Evolutionary conservation across 2,329 filamentous ascomycete species (phyloP), one percentile per base, ranked within the genome.

Genomic region (Daldinia sp.): DNA sequence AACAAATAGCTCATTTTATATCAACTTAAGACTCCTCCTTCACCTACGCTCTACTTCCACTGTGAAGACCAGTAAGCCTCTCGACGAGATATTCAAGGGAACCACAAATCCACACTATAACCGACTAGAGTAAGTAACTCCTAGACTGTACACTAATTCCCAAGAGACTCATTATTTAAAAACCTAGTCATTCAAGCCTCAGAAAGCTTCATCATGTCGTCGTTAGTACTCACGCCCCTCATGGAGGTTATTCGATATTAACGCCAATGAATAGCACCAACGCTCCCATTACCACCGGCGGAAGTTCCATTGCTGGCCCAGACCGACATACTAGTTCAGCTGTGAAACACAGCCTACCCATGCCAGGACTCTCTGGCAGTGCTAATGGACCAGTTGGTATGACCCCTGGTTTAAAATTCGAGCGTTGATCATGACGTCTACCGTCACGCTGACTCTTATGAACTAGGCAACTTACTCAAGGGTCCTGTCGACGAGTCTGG

Each of bases 401-500:
- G 73, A 41, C 18, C 18, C 55, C 33, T 30, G 18, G 12, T 15
- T 44, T 6, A 28, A 15, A 23, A 26, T 15, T n/a, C 50, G 28
- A 3, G 4, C 33, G 3, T 12, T 7, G 13, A 13, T 23, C 18
- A 1, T 6, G n/a, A 4, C 18, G 1, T n/a, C 18, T 13, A n/a
- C 20, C 10, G 6, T 41, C 6, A 15, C 10, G 35, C 67, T 69
- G 44, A 69, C 42, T 15, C 33, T 20, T 51, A 18, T 23, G 39
- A 28, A 28, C 20, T 54, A 86, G 85, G 86, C 57, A 82, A 85
- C 72, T 83, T 89, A 37, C 84, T 89, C 73, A 87, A 87, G 77
- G 87, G 87, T 3, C 82, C 87, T 30, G 83, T 85, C 30, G 86
- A 88, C 70, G 84, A 86, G 35, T 81, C 87, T 58, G 87, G 88